These are phyloP conservation scores for Fallopia convolvulus DNA, from an alignment of 148 eudicot species.

Conservation along the genomic window DNA sequence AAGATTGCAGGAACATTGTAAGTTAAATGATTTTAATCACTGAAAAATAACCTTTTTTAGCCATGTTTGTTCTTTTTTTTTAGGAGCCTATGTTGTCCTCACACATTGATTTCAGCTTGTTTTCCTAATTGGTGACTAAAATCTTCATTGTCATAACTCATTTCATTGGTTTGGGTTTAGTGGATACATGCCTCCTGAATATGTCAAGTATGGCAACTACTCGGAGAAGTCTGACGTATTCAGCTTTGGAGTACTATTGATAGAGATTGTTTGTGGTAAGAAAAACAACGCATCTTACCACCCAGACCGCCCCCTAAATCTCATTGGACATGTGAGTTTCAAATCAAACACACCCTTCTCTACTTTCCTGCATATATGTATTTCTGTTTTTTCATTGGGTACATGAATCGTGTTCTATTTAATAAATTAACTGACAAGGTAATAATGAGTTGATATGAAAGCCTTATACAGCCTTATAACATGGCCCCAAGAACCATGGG, in stretches of 20 bases:
- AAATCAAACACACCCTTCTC: not conserved
- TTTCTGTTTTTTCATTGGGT: not conserved
- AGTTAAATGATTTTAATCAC: constrained; percentile 1
- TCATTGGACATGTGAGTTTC: constrained; percentile 8
- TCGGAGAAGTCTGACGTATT: constrained; percentile 18
- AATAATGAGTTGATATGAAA: too few relatives aligned
- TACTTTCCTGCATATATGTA: too few relatives aligned
- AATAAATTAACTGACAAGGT: too few relatives aligned
- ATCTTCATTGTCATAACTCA: not conserved
- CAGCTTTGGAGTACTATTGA: constrained; percentile 14
- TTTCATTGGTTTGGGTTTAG: constrained; percentile 3
- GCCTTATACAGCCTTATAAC: too few relatives aligned
- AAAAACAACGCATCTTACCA: constrained; percentile 3
- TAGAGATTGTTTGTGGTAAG: constrained; percentile 18
- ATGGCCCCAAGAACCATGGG: too few relatives aligned
- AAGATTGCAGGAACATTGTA: constrained; percentile 63
- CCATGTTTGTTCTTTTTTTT: too few relatives aligned
- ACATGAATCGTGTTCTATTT: not conserved
- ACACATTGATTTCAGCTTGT: too few relatives aligned
- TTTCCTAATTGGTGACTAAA: not conserved
- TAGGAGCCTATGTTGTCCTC: too few relatives aligned
- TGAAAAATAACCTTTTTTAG: too few relatives aligned
- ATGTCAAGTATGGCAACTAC: constrained; percentile 8
- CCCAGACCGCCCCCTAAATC: not conserved
- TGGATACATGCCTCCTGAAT: constrained; percentile 19